Percentiles rank a stretch among this genome's conserved stretches.
Conservation (phyloP, 108 stramenopile species). For the Fistulifera pelliculosa region DNA sequence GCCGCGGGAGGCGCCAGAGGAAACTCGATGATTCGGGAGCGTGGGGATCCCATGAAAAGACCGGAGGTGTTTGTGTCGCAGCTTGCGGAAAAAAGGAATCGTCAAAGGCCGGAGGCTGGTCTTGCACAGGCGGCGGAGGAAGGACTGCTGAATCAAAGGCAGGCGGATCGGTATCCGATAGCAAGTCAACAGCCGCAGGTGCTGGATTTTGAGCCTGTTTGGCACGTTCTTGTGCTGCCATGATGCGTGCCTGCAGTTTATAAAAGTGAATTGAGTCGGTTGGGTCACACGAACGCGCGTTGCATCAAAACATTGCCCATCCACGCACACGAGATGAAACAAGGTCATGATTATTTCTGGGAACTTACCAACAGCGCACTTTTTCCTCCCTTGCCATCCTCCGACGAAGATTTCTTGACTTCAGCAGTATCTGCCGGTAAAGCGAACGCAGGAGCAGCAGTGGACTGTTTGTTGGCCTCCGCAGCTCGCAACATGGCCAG, state of each 20-base stretch:
- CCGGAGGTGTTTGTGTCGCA: background rate
- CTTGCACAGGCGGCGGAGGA: constrained; percentile 13
- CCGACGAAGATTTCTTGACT: constrained; percentile 7
- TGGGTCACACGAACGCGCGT: background rate
- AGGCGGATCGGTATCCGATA: constrained; percentile 35
- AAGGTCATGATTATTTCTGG: background rate
- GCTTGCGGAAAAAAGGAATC: background rate
- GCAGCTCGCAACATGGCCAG: constrained; percentile 32
- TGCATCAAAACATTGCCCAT: background rate
- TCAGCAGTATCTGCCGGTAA: constrained; percentile 5
- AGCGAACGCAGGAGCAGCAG: constrained; percentile 13
- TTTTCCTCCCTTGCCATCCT: constrained; percentile 26
- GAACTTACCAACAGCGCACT: constrained; percentile 63
- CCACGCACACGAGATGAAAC: background rate
- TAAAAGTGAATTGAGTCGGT: constrained; percentile 1
- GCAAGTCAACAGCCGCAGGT: constrained; percentile 14
- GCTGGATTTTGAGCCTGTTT: constrained; percentile 21
- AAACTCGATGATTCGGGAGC: background rate
- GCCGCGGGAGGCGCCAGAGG: constrained; percentile 18
- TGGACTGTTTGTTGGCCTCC: background rate
- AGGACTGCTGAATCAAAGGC: constrained; percentile 28
- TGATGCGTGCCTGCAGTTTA: constrained; percentile 55
- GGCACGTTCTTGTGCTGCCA: constrained; percentile 76
- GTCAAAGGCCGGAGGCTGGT: constrained; percentile 8
- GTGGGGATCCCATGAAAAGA: constrained; percentile 2